Conservation (phyloP, 352 stramenopile species). For the Phytopythium helicoides region DNA sequence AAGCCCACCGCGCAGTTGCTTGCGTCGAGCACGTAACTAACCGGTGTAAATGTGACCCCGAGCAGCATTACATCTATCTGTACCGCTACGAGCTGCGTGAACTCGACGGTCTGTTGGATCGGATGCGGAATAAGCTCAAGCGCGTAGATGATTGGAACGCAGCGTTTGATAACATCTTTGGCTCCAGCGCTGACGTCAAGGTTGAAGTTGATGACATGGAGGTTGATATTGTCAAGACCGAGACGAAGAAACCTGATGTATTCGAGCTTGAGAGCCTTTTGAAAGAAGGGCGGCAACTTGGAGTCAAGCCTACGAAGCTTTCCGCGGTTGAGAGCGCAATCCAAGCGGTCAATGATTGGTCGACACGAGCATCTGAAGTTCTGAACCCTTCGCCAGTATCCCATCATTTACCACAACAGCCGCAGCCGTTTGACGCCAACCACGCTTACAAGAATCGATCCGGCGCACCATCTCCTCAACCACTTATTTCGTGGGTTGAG, state of each 20-base stretch:
- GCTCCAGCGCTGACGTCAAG: not conserved
- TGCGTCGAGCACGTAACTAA: constrained; percentile 68
- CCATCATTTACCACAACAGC: not conserved
- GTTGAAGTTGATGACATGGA: not conserved
- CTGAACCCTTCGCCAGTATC: too few relatives aligned
- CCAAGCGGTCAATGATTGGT: too few relatives aligned
- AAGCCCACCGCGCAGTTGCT: constrained; percentile 46
- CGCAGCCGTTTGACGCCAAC: too few relatives aligned
- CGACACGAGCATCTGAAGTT: too few relatives aligned
- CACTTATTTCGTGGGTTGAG: constrained; percentile 2
- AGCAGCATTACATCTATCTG: constrained; percentile 58
- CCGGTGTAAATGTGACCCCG: constrained; percentile 75
- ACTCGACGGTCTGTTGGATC: constrained; percentile 32
- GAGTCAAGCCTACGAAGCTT: not conserved
- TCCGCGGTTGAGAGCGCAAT: too few relatives aligned
- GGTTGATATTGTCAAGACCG: not conserved
- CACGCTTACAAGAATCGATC: not conserved
- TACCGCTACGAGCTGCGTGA: constrained; percentile 46
- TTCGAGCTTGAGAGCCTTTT: constrained; percentile 30
- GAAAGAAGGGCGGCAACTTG: constrained; percentile 12
- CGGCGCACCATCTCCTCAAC: not conserved
- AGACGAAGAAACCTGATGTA: constrained; percentile 10
- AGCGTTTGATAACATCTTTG: constrained; percentile 27
- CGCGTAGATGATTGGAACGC: constrained; percentile 40
- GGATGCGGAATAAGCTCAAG: constrained; percentile 29